Conservation (phyloP, 83 land plant species). For the Picea abies region DNA sequence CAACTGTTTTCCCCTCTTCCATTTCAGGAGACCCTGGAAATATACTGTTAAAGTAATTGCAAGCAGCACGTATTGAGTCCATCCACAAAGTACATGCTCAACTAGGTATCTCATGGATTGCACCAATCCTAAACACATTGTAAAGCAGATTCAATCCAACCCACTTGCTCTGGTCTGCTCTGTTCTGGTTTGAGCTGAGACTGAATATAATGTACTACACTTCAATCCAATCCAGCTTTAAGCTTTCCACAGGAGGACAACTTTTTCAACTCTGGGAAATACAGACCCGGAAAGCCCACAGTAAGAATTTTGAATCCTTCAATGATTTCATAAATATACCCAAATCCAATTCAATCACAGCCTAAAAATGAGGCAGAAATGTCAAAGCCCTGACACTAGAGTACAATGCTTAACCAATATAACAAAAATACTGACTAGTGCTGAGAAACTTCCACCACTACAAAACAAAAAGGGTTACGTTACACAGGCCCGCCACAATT, state of each 20-base stretch:
- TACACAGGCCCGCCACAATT: neutral
- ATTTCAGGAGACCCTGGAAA: neutral
- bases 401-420: neutral
- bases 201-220: neutral
- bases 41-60: neutral
- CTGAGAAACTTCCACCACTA: neutral
- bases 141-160: no score
- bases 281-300: neutral
- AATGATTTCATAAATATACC: neutral
- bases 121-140: neutral
- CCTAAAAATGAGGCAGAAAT: neutral
- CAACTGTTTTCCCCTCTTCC: constrained; percentile 7
- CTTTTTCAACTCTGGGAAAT: neutral
- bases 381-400: neutral
- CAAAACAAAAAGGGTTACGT: neutral
- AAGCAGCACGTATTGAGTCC: constrained; percentile 4
- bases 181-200: no score
- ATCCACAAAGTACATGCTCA: neutral
- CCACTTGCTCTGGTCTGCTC: no score
- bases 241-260: neutral
- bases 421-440: neutral
- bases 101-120: neutral
- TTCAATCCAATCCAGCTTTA: neutral
- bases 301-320: neutral
- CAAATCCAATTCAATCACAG: neutral